Base-by-base conservation (phyloP, 2,329 filamentous ascomycete species). In the Diplodia sapinea region DNA sequence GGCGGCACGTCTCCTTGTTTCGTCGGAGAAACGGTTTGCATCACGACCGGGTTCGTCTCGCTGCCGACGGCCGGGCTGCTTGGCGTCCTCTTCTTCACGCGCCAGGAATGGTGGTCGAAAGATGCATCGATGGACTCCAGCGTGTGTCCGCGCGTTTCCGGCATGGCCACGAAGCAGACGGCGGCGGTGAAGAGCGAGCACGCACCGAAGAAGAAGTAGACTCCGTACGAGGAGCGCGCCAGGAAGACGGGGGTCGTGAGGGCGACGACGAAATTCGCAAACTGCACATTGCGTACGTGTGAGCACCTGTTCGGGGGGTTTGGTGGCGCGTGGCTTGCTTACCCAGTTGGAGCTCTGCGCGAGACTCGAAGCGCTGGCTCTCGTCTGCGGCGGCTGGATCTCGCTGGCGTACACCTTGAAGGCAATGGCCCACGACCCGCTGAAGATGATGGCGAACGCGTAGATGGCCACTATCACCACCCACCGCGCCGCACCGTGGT, bases 341-440 rank as follows among this genome's bases (percentile, higher is more conserved):
- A 80, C 79, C 79, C 84, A 87, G 64, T 86, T 86, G n/a, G 80
- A 79, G 3, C 84, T 82, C 71, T 85, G 80, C 0, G 83, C 84
- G 4, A 87, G 70, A 67, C 82, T 84, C 15, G 82, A 86, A 4
- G 85, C 86, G 0, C 82, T 82, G 0, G 85, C 86, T 5, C 87
- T 79, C 0, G 85, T 88, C 49, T 82, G 77, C 3, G 81, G 79
- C 0, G 85, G 85, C 70, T 88, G 86, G 47, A 88, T 88, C 75
- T 89, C 87, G 9, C 82, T 81, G 0, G 83, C 82, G 68, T 87
- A 88, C 7, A 89, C 83, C 69, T 85, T 85, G 57, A 84, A 78
- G 0, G 81, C 80, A 15, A 89, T 83, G 0, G 79, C 86, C 85
- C 86, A 89, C 0, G 84, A 82, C 0, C 75, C 76, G 20, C 76